A percentile compares a stretch with the other conserved stretches of the same genome.
These are phyloP conservation scores for Omphalotus olearius DNA, from an alignment of 1,284 basidiomycete species.

Conservation along the genomic window DNA sequence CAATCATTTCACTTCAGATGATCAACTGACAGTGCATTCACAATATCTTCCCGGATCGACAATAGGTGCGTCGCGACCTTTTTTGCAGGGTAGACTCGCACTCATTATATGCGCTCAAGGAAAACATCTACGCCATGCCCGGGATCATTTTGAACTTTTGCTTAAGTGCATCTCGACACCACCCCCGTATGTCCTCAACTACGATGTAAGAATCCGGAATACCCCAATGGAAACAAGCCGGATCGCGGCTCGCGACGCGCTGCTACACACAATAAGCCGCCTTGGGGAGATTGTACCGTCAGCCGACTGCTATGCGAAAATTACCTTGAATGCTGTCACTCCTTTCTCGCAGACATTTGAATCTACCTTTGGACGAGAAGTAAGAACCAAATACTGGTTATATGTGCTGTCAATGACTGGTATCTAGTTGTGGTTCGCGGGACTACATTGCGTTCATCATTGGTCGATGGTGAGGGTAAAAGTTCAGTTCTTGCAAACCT, in stretches of 20 bases:
- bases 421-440: slow-evolving; percentile 78
- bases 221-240: slow-evolving; percentile 77
- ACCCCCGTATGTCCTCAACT: slow-evolving; percentile 57
- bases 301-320: slow-evolving; percentile 44
- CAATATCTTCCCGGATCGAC: slow-evolving; percentile 76
- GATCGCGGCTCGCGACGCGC: slow-evolving; percentile 49
- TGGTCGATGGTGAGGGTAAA: slow-evolving; percentile 81
- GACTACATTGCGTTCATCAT: slow-evolving; percentile 79
- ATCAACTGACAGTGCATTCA: slow-evolving; percentile 63
- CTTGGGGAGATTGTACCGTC: slow-evolving; percentile 51
- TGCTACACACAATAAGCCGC: slow-evolving; percentile 51
- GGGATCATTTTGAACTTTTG: slow-evolving; percentile 73
- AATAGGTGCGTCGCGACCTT: slow-evolving; percentile 48
- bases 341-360: slow-evolving; percentile 69
- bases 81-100: neutral
- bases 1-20: slow-evolving; percentile 57
- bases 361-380: slow-evolving; percentile 80
- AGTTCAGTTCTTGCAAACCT: neutral
- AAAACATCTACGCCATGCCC: slow-evolving; percentile 78
- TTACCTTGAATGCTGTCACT: slow-evolving; percentile 75
- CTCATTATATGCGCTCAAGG: slow-evolving; percentile 36
- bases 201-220: slow-evolving; percentile 71
- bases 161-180: slow-evolving; percentile 47
- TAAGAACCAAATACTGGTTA: slow-evolving; percentile 26
- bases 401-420: neutral